Conservation (phyloP, 495 filamentous ascomycete genomes). For the Podospora pseudopauciseta region DNA sequence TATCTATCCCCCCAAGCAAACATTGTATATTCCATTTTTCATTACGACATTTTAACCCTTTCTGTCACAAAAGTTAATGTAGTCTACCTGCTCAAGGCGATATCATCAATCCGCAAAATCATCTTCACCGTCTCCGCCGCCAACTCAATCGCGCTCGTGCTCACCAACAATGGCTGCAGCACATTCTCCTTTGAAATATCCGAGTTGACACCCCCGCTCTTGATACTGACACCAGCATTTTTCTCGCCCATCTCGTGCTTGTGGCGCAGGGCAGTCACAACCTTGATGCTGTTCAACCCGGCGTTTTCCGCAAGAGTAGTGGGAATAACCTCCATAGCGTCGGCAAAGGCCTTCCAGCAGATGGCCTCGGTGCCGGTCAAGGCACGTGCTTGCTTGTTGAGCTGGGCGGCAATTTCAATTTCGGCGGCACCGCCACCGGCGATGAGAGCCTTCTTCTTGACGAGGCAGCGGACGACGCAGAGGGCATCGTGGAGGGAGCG, state of each 20-base stretch:
- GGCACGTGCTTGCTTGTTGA: constrained; percentile 74
- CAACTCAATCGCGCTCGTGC: constrained; percentile 94
- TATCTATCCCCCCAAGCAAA: no score
- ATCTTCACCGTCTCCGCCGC: constrained; percentile 98
- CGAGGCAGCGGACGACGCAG: constrained; percentile 93
- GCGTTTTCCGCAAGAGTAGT: constrained; percentile 97
- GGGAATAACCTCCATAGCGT: constrained; percentile 95
- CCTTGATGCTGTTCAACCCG: constrained; percentile 94
- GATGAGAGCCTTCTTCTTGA: constrained; percentile 97
- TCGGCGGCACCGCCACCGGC: constrained; percentile 95
- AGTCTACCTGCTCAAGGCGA: constrained; percentile 54
- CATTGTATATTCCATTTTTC: not conserved
- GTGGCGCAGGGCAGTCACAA: constrained; percentile 94
- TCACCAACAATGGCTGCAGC: constrained; percentile 90
- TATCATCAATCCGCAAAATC: constrained; percentile 95
- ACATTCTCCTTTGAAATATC: constrained; percentile 97
- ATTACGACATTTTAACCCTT: not conserved
- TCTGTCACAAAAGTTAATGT: not conserved
- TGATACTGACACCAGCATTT: constrained; percentile 95
- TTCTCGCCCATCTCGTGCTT: constrained; percentile 90
- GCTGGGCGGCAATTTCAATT: constrained; percentile 82
- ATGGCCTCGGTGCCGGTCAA: constrained; percentile 90
- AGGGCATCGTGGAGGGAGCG: constrained; percentile 94
- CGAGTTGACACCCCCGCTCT: constrained; percentile 90
- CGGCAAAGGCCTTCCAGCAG: constrained; percentile 98